Percentiles rank a stretch among this genome's conserved stretches.
phyloP scores from a whole-genome alignment of 805 yeast genomes.

The Huiozyma sinensis region DNA sequence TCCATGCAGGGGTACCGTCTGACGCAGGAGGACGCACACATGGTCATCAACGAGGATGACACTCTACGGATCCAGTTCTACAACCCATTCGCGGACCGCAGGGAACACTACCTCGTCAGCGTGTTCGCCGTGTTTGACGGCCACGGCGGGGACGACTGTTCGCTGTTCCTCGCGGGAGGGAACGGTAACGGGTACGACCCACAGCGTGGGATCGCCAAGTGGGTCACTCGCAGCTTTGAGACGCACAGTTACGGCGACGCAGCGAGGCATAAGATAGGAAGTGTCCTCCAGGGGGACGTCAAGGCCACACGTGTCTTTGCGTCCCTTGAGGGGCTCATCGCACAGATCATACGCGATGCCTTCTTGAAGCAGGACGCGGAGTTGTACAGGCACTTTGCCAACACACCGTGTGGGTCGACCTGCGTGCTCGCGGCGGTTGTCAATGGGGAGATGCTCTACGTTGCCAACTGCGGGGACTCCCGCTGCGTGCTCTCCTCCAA shows the following conservation, averaged over 20 bases:
- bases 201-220: slow-evolving; percentile 19
- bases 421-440: slow-evolving; percentile 38
- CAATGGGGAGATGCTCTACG: slow-evolving; percentile 36
- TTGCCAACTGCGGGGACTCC: slow-evolving; percentile 71
- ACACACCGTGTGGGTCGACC: slow-evolving; percentile 41
- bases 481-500: slow-evolving; percentile 46
- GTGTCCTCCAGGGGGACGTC: neutral
- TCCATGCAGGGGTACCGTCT: slow-evolving; percentile 71
- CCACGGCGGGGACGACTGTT: slow-evolving; percentile 63
- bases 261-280: slow-evolving; percentile 4
- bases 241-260: slow-evolving; percentile 20
- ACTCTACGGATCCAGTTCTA: slow-evolving; percentile 24
- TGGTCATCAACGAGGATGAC: slow-evolving; percentile 38
- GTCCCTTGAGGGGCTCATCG: slow-evolving; percentile 28
- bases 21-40: slow-evolving; percentile 69
- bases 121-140: slow-evolving; percentile 75
- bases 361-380: slow-evolving; percentile 38
- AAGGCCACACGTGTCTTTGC: slow-evolving; percentile 13
- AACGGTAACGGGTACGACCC: slow-evolving; percentile 8
- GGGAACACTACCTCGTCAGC: slow-evolving; percentile 20
- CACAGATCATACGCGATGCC: slow-evolving; percentile 32
- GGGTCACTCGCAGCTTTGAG: slow-evolving; percentile 23
- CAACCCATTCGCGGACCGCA: slow-evolving; percentile 22
- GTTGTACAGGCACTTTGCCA: slow-evolving; percentile 31
- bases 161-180: slow-evolving; percentile 38